Evolutionary conservation across 139 green algal genomes (phyloP), one percentile per base, ranked within the genome.

Genomic region (Monoraphidium neglectum): DNA sequence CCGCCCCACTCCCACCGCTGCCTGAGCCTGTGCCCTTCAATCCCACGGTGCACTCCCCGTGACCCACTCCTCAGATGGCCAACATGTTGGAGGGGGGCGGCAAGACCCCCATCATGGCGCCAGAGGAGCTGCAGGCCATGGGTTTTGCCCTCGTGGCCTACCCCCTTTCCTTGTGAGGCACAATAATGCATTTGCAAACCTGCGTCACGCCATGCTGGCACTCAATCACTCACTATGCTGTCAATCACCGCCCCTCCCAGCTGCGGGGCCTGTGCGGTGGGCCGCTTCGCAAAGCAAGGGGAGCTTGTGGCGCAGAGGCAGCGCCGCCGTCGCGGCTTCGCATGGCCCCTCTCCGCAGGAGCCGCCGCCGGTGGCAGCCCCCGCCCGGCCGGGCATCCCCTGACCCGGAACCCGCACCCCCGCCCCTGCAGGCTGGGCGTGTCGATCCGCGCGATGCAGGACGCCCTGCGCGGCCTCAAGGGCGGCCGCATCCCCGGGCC

Each of bases 31-130:
- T 21, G 4, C 64, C 64, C 33, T 26, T 12, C 33, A 54, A 35
- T 6, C 32, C 54, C n/a, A n/a, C 28, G 13, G 16, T 33, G 10
- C 64, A 40, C 64, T 30, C 53, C 40, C 60, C 18, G 13, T 32
- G 36, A n/a, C n/a, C n/a, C 10, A 1, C 75, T 37, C 38, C 77
- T 6, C 85, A 94, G 86, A 97, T 97, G 91, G 95, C 94, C 28
- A 97, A 95, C 87, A 98, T 97, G 88, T 83, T 99, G 23, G 95
- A 99, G 74, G 95, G 94, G 6, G 94, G 94, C 46, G 96, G 96
- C 60, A 94, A 95, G 77, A 99, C 96, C 12, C 96, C 96, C n/a
- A 88, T 99, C 62, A 77, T 98, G 30, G 43, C 82, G 0, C 92
- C 89, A 0, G 54, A 77, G 26, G 77, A 94, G 78, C 88, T 99